Evolutionary conservation across 176 grass and related monocot genomes (phyloP), one percentile per base, ranked within the genome.

Genomic region (Carex myosuroides): DNA sequence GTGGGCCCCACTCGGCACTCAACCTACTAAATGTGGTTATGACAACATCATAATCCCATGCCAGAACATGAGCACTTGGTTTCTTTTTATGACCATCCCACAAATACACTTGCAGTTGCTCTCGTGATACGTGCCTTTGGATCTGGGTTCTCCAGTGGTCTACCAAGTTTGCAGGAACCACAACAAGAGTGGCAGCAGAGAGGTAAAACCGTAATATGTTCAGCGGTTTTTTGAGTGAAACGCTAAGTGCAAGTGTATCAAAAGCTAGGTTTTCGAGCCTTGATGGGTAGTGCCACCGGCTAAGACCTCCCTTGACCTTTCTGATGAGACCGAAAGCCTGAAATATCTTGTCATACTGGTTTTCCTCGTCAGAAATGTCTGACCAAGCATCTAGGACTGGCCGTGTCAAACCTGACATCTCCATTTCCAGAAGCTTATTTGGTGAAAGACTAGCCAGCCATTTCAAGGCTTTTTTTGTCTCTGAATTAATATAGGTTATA

Each of bases 81-180:
- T 84, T 90, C 3, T 81, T 81, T 84, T 86, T 94, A 79, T 98
- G 70, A 73, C 89, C 87, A 14, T 84, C 89, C 92, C 90, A 98
- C 13, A 88, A 83, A 86, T 85, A 93, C 52, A 95, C 91, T 78
- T 85, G 79, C 46, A 98, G 89, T 46, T 90, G 89, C 30, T 86
- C 89, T 2, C 83, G 89, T 50, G 83, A 86, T 61, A 95, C 89
- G 87, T 98, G 95, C 22, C 89, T 90, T 70, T 93, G 84, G 80
- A 98, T 95, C 70, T 98, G 95, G 58, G 91, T 91, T 89, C 78
- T 94, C 95, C 92, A 98, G 59, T 98, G 96, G 84, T 95, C 96
- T 57, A 99, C 91, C 71, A 99, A 86, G 83, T 99, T 99, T 91
- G 96, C 83, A 71, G 96, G 96, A 35, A 95, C 93, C 37, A 99